Percentiles rank a stretch among this genome's conserved stretches.
phyloP scores from a whole-genome alignment of 169 alveolate species.

The Besnoitia besnoiti region DNA sequence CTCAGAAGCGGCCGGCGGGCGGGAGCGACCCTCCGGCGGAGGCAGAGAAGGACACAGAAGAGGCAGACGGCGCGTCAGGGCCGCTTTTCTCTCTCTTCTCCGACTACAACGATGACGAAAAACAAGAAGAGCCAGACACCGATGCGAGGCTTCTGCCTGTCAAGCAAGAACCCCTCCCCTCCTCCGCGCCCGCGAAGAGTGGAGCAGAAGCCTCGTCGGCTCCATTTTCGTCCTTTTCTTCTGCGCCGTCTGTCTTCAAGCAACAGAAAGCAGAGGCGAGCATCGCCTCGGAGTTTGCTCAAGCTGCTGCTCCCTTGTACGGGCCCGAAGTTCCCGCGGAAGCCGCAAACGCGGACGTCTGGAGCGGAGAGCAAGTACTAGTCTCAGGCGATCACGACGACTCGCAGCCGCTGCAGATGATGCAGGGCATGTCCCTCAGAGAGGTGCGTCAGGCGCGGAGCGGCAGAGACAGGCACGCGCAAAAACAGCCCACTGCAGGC shows the following conservation, averaged over 20 bases:
- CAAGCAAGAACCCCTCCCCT: background rate
- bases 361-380: background rate
- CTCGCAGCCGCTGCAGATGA: background rate
- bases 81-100: constrained; percentile 10
- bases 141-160: constrained; percentile 2
- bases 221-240: background rate
- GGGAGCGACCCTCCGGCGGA: background rate
- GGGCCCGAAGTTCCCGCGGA: background rate
- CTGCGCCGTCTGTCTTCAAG: too few relatives aligned
- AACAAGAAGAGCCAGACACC: background rate
- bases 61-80: background rate
- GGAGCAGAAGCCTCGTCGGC: background rate
- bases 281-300: background rate
- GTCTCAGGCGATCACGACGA: background rate
- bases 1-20: background rate
- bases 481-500: too few relatives aligned
- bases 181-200: background rate
- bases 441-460: too few relatives aligned
- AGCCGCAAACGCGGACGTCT: background rate
- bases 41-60: background rate
- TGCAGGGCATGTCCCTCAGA: background rate
- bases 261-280: background rate
- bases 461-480: too few relatives aligned
- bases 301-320: background rate
- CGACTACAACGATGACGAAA: background rate